Conservation (phyloP, 2,329 filamentous ascomycete genomes). For the Xylaria hypoxylon region DNA sequence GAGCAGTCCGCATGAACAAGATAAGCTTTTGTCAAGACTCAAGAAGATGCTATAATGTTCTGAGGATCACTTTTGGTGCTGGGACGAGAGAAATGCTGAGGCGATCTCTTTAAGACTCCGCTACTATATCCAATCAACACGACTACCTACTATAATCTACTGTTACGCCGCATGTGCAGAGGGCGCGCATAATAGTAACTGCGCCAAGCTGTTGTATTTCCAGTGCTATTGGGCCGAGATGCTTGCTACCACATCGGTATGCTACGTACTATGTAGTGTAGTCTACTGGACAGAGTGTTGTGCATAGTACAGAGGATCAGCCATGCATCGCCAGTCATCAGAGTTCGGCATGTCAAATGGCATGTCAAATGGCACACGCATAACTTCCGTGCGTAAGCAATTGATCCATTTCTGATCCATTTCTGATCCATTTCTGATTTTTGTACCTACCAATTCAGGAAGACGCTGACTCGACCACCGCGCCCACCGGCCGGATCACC, state of each 20-base stretch:
- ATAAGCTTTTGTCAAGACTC: conserved; percentile 33
- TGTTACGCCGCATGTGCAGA: not conserved
- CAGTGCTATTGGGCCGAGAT: conserved; percentile 21
- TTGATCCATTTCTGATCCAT: not conserved
- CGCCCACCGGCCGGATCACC: not conserved
- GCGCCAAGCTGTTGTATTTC: conserved; percentile 16
- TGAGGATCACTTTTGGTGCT: not conserved
- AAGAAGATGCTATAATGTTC: conserved; percentile 12
- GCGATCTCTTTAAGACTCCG: not conserved
- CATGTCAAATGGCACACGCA: conserved; percentile 12
- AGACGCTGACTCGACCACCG: not conserved
- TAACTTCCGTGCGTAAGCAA: not conserved
- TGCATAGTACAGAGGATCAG: not conserved
- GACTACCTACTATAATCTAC: too few relatives aligned
- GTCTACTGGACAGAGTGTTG: too few relatives aligned
- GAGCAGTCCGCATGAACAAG: conserved; percentile 24
- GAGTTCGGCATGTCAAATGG: conserved; percentile 12
- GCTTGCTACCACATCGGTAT: too few relatives aligned
- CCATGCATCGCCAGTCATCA: not conserved
- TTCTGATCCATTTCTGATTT: conserved; percentile 3
- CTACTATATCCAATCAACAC: not conserved
- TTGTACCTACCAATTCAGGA: conserved; percentile 22
- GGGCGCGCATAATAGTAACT: not conserved
- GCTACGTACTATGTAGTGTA: too few relatives aligned
- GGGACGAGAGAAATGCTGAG: not conserved